Evolutionary conservation across 345 rosid genomes (phyloP), one percentile per base, ranked within the genome.

Genomic region (Microthlaspi erraticum): DNA sequence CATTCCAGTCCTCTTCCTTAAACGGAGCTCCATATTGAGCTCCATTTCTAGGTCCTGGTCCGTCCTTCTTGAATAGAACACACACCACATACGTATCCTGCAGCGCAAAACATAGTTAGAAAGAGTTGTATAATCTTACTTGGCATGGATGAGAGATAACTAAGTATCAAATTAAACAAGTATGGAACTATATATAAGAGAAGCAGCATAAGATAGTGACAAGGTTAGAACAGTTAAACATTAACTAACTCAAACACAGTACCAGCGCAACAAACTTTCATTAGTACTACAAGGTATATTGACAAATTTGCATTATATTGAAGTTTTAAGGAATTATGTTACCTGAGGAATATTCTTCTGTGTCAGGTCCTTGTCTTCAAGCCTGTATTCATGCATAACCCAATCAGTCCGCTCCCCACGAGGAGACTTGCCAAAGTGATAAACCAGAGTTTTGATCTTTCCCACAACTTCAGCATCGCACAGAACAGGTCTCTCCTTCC

Each of bases 1-100:
- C 96, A 13, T 65, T 82, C 99, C 97, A 94, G 4, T 79, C 97
- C 73, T 94, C 99, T 68, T 94, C 99, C 64, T 63, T 86, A 74
- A 91, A 94, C 5, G 96, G 96, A 17, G 99, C 99, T 26, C 99
- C 97, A 71, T 94, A 94, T 70, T 94, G 97, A 77, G 89, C 96
- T 46, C 98, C 98, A 59, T 94, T 89, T 77, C 93, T 89, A 12
- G 99, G 99, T 63, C 99, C 97, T 44, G 95, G 88, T 49, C 99
- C 99, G 78, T 96, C 91, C 76, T 94, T 94, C 67, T 91, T 94
- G 77, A 32, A 94, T 34, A 84, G 82, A 74, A 91, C 93, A 73
- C 89, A 94, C 48, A 94, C 88, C 54, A 88, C 97, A 80, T 81
- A 94, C 73, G 91, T 86, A 56, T 94, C 99, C 96, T 91, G 83